Percentiles rank a stretch among this genome's conserved stretches.
These are phyloP conservation scores for Exophiala lecanii-corni DNA, from an alignment of 2,329 filamentous ascomycete species.

Conservation along the genomic window DNA sequence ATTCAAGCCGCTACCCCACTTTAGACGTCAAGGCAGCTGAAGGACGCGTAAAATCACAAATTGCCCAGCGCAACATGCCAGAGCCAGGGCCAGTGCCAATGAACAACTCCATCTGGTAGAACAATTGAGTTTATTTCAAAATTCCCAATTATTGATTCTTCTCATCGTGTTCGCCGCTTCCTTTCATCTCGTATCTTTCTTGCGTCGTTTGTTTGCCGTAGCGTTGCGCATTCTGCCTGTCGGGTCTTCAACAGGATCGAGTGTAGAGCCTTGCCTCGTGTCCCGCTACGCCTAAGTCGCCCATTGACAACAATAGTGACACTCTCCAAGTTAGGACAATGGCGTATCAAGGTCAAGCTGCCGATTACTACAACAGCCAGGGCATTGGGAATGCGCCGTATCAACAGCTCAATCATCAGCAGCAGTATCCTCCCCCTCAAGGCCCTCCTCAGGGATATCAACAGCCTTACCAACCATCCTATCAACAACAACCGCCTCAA, in stretches of 20 bases:
- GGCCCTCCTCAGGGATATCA: slow-evolving; percentile 20
- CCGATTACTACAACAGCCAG: slow-evolving; percentile 23
- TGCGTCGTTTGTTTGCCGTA: neutral
- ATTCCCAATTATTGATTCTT: too few relatives aligned
- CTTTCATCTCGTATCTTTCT: too few relatives aligned
- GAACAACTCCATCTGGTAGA: too few relatives aligned
- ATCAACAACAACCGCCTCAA: slow-evolving; percentile 14
- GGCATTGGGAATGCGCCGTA: slow-evolving; percentile 6
- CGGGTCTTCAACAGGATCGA: too few relatives aligned
- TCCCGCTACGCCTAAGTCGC: too few relatives aligned
- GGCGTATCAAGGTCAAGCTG: slow-evolving; percentile 26
- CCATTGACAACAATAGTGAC: too few relatives aligned
- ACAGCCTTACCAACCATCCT: slow-evolving; percentile 11
- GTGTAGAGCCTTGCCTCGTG: too few relatives aligned
- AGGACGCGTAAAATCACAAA: slow-evolving; percentile 1
- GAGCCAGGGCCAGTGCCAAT: too few relatives aligned
- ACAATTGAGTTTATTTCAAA: neutral
- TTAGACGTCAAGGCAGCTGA: neutral
- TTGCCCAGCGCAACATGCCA: neutral
- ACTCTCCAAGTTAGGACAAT: too few relatives aligned
- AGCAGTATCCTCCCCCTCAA: slow-evolving; percentile 12
- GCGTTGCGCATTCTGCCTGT: neutral
- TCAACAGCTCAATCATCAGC: slow-evolving; percentile 15
- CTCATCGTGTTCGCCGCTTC: too few relatives aligned
- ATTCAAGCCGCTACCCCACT: neutral